Base-by-base conservation (phyloP, 371 early-diverging fungal species). In the Phascolomyces articulosus region DNA sequence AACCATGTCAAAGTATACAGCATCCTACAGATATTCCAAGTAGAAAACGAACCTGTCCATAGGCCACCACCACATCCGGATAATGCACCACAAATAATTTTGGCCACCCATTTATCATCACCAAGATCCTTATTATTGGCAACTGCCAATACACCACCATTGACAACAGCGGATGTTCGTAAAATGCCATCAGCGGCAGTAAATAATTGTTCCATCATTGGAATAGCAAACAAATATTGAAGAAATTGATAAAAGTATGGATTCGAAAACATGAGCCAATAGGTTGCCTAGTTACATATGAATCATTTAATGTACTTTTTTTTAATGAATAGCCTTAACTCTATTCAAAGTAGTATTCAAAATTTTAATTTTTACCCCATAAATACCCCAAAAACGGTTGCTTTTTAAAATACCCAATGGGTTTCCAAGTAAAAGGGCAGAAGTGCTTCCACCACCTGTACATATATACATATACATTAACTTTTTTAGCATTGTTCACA, bases 11-110 rank as follows among this genome's bases (percentile, higher is more conserved):
- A n/a, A n/a, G n/a, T n/a, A n/a, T n/a, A 49, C 27, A 26, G 15
- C 47, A 47, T 18, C 47, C n/a, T n/a, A n/a, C n/a, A n/a, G n/a
- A n/a, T n/a, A n/a, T n/a, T n/a, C n/a, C n/a, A n/a, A n/a, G n/a
- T 34, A 9, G 6, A 34, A 34, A 51, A 51, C 51, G 23, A 49
- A 51, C 80, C 80, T 38, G 77, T 80, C 84, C 81, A 85, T 60
- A 85, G 67, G 6, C 83, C 83, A 38, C 87, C 85, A 48, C 87
- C 87, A 38, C 81, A 80, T 3, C 87, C 87, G 20, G 78, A 71
- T 34, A 87, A 67, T 16, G 80, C 79, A 13, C 87, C 87, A 61
- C 84, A 73, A 2, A 85, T 44, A 21, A 85, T 56, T 66, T 84
- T 81, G 38, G 87, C 87, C 21, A 83, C 78, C 68, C 72, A 73